Evolutionary conservation across 192 early-diverging fungal species (phyloP).

Genomic region (Spinellus fusiger): DNA sequence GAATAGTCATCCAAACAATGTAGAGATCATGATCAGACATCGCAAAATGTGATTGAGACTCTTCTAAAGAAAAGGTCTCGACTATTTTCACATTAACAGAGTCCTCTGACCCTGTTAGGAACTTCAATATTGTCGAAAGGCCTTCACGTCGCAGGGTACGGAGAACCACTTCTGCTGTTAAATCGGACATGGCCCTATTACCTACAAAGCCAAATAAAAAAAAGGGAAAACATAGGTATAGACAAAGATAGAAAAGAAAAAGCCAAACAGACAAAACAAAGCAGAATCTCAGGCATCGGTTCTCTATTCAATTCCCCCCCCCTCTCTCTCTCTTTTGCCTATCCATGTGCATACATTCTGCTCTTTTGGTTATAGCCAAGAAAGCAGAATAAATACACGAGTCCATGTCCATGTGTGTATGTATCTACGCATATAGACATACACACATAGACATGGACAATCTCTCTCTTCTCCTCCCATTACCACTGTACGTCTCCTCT

Average conservation of each 20-base stretch:
- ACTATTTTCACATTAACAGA: not conserved
- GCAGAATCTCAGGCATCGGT: not conserved
- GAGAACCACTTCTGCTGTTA: conserved; percentile 3
- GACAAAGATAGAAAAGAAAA: too few species aligned
- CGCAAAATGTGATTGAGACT: not conserved
- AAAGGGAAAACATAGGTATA: too few species aligned
- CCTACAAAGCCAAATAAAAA: not conserved
- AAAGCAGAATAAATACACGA: too few species aligned
- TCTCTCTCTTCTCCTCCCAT: not conserved
- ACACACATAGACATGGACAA: not conserved
- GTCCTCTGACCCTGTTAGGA: not conserved
- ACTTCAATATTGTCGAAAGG: not conserved
- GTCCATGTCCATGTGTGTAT: too few species aligned
- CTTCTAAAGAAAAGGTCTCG: conserved; percentile 5
- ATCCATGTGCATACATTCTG: too few species aligned
- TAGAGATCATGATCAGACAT: conserved; percentile 12
- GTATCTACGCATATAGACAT: too few species aligned
- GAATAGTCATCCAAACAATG: conserved; percentile 10
- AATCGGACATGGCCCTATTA: not conserved
- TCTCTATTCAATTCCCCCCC: not conserved
- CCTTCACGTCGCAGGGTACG: conserved; percentile 1
- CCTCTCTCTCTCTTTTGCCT: not conserved
- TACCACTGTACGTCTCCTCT: too few species aligned
- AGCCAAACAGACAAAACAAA: too few species aligned
- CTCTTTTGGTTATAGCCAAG: too few species aligned